phyloP scores from a whole-genome alignment of 495 filamentous ascomycete species.

The Xylaria castorea region DNA sequence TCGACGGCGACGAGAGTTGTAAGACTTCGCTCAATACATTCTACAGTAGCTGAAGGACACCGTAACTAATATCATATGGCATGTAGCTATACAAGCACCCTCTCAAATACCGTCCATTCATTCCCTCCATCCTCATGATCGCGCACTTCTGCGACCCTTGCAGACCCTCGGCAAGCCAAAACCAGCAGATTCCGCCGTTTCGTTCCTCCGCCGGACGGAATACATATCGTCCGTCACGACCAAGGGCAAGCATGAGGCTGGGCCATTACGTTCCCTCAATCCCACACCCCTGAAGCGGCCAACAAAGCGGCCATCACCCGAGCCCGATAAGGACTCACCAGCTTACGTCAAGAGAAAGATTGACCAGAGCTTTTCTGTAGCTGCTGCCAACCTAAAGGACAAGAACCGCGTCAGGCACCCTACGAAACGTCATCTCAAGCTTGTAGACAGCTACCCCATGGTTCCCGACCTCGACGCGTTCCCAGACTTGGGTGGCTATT shows the following conservation, averaged over 20 bases:
- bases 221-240: conserved; percentile 81
- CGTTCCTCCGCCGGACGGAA: conserved; percentile 94
- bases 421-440: conserved; percentile 74
- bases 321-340: conserved; percentile 72
- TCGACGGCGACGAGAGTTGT: conserved; percentile 96
- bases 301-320: conserved; percentile 50
- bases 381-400: conserved; percentile 68
- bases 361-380: conserved; percentile 84
- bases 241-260: conserved; percentile 42
- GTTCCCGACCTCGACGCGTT: conserved; percentile 88
- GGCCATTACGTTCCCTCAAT: conserved; percentile 46
- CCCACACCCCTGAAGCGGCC: conserved; percentile 34
- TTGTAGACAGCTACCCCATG: conserved; percentile 80
- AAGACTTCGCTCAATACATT: conserved; percentile 41
- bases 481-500: conserved; percentile 84
- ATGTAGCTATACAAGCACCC: conserved; percentile 78
- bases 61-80: conserved; percentile 32
- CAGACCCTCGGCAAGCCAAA: conserved; percentile 81
- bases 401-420: conserved; percentile 82
- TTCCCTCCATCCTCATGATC: conserved; percentile 79
- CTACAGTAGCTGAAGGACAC: background rate
- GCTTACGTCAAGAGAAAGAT: conserved; percentile 81
- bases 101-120: conserved; percentile 72
- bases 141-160: conserved; percentile 78
- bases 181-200: conserved; percentile 69